phyloP scores from a whole-genome alignment of 768 basidiomycete species.

The Boletus insuetus region DNA sequence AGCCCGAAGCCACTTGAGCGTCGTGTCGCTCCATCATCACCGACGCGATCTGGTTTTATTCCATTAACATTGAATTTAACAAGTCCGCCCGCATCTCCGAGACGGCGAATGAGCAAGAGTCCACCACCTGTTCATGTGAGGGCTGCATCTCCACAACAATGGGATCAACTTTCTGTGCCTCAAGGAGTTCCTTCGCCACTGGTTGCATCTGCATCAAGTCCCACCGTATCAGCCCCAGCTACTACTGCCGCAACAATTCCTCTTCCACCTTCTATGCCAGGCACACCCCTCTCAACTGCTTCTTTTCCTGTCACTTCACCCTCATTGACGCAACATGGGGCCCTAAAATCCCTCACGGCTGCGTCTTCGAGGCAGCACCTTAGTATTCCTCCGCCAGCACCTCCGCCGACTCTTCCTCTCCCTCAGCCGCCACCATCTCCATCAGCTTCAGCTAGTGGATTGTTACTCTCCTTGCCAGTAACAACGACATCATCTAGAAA shows the following conservation, averaged over 20 bases:
- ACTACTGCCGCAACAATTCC: conserved; percentile 5
- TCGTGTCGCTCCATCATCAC: conserved; percentile 23
- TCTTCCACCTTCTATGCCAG: conserved; percentile 18
- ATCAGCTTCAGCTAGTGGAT: background rate
- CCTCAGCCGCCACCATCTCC: conserved; percentile 27
- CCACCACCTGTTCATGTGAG: conserved; percentile 21
- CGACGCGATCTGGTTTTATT: conserved; percentile 28
- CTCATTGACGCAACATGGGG: background rate
- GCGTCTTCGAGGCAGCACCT: conserved; percentile 28
- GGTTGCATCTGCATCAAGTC: conserved; percentile 5
- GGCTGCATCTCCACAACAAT: conserved; percentile 8
- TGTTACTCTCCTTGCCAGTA: background rate
- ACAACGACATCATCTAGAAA: conserved; percentile 8
- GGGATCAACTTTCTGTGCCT: conserved; percentile 1
- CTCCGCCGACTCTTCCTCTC: conserved; percentile 31
- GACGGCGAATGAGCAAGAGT: conserved; percentile 25
- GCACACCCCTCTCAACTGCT: conserved; percentile 18
- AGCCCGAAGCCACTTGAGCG: conserved; percentile 30
- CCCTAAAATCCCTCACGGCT: conserved; percentile 6
- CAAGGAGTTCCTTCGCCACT: conserved; percentile 12
- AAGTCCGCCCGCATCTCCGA: conserved; percentile 19
- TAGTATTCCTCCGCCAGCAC: conserved; percentile 28
- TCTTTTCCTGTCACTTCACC: conserved; percentile 4
- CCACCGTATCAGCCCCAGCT: conserved; percentile 1
- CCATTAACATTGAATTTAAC: conserved; percentile 26